Percentiles rank a stretch among this genome's conserved stretches.
Evolutionary conservation across 2,329 filamentous ascomycete genomes (phyloP).

Genomic region (Ciborinia camelliae): DNA sequence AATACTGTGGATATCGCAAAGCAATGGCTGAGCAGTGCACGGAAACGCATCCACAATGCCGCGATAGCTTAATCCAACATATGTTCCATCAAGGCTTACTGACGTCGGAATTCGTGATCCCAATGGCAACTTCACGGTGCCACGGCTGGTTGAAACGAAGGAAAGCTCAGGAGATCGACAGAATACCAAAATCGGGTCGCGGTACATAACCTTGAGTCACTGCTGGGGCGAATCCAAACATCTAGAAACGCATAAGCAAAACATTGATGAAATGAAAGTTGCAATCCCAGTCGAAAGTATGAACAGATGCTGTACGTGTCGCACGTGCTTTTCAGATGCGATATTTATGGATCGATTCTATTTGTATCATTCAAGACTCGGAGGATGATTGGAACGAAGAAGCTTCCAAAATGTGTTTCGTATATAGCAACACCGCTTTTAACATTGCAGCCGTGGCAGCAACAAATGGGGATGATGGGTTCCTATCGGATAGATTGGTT

Average conservation of each 20-base stretch:
- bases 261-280: not conserved
- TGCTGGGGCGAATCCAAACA: not conserved
- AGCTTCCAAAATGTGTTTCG: not conserved
- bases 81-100: not conserved
- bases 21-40: not conserved
- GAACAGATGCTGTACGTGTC: not conserved
- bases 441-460: not conserved
- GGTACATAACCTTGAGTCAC: not conserved
- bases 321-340: not conserved
- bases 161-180: no score
- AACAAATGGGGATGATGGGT: not conserved
- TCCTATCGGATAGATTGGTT: not conserved
- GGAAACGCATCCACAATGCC: not conserved
- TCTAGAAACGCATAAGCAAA: not conserved
- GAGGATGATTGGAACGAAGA: not conserved
- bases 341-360: conserved; percentile 8
- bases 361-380: not conserved
- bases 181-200: no score
- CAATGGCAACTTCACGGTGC: not conserved
- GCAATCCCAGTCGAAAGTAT: not conserved
- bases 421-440: not conserved
- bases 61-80: not conserved
- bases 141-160: not conserved
- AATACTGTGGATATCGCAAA: no score
- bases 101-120: not conserved